Base-by-base conservation (phyloP, 176 grass and related monocot genomes). In the Carex littledalei region DNA sequence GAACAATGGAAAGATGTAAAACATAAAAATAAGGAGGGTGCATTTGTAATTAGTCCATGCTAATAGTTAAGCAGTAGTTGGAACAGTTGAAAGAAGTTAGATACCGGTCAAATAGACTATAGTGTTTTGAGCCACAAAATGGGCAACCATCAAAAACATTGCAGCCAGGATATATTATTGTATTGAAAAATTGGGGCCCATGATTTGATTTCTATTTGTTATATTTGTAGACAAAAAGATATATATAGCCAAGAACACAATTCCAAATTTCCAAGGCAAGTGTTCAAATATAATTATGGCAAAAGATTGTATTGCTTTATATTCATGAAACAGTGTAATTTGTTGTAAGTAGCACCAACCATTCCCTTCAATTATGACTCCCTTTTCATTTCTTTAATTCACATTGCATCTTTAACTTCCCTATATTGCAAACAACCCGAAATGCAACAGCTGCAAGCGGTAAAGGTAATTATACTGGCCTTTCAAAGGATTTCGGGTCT, bases 281-380 rank as follows among this genome's bases (percentile, higher is more conserved):
- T 31, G 8, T 77, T 54, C 16, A 16, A 60, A 85, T 56, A 85
- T 45, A 59, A 49, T 49, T 49, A 11, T 32, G 13, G 43, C 3
- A 69, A 45, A 43, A 71, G 12, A 84, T 73, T 84, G 5, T 32
- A 74, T 66, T 85, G 21, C 29, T 74, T 72, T 63, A 62, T 70
- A 53, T 63, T 39, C 37, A 79, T 77, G 45, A 89, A 85, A 58
- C 8, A 83, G 22, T 83, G 84, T 37, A 83, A 47, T 71, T 50
- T 92, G 13, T 16, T 69, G 24, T 24, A 61, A 80, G 84, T 87
- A 6, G n/a, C 9, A 57, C 89, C 87, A 80, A 89, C 61, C 85
- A 91, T 83, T 84, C 67, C 89, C 90, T 43, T 82, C 80, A 82
- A 82, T 82, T 63, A 54, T 24, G 53, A 60, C 9, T 16, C 6